Evolutionary conservation across 2,329 filamentous ascomycete species (phyloP), one percentile per base, ranked within the genome.

Genomic region (Endoconidiophora polonica): DNA sequence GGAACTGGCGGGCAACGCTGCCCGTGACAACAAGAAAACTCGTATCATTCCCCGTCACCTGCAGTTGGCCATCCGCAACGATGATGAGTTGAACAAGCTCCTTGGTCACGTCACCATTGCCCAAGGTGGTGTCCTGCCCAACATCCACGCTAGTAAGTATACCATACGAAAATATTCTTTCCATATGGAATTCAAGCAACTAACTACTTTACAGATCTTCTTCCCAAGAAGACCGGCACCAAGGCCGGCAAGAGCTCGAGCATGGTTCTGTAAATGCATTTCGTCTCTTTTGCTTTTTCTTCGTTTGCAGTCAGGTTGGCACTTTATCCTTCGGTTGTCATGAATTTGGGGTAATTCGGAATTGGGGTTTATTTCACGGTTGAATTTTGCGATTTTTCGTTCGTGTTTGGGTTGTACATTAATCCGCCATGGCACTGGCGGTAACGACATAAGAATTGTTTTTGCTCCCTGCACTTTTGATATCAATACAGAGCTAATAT

Each of bases 11-110:
- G 91, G 91, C 62, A 98, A 98, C 70, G 91, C 91, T 62, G 91
- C 91, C 57, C 90, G 91, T 62, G 91, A 98, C 74, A 95, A 96
- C 82, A 98, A 98, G 86, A 96, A 96, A 84, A 98, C 90, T 58
- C 88, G 91, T 83, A 98, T 98, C 74, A 98, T 96, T 55, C 91
- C 91, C 58, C 87, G 91, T 70, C 91, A 98, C 71, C 80, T 98
- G 44, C 91, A 98, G 76, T 86, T 98, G 61, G 91, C 91, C 71
- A 98, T 98, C 75, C 83, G 91, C 65, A 95, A 95, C 74, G 90
- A 96, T 69, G 90, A 96, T 79, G 91, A 98, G 73, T 70, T 96
- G 84, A 95, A 96, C 84, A 96, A 94, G 79, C 82, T 94, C 56
- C 77, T 94, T 57, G 88, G 88, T 53, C 86, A 94, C 67, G 87